Base-by-base conservation (phyloP, 768 basidiomycete genomes). In the Cytidiella melzeri region DNA sequence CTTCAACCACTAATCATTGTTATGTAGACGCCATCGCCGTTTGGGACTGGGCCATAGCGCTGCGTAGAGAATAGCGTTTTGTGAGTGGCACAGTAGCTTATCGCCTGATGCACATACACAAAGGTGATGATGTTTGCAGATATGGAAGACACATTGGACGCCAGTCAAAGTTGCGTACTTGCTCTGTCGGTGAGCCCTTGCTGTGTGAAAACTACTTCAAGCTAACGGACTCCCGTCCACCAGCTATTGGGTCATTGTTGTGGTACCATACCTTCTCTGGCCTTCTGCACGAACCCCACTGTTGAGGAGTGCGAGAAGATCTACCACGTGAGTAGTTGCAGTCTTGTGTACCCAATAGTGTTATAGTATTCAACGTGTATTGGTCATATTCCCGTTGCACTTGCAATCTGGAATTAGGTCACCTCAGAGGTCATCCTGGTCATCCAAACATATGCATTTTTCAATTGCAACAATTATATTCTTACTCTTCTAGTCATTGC, bases 341-440 rank as follows among this genome's bases (percentile, higher is more conserved):
- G 27, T 27, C 36, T 43, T n/a, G n/a, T n/a, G n/a, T n/a, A n/a
- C n/a, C n/a, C 18, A 43, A 45, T 19, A 30, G 47, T 28, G 45
- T 39, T 18, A 41, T 4, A 19, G 4, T 36, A 26, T 26, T 37
- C 28, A 21, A 5, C n/a, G 27, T n/a, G 7, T 18, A 23, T 49
- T 19, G 48, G 43, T 15, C 54, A 89, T 86, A 80, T 88, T 45
- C 87, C 87, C 4, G 87, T 89, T 48, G 81, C 82, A 5, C 74
- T 90, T 43, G 86, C 86, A 15, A 84, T 88, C 80, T 89, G 86
- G 86, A 90, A 90, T 58, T 87, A 89, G 76, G 85, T 87, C 47
- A 82, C 84, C 40, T 85, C 86, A 41, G 84, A 89, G 70, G 84
- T 81, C 54, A 84, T 90, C 46, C 76, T 90, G 43, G 76, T 90